Conservation (phyloP, 371 early-diverging fungal species). For the Zopfochytrium polystomum region DNA sequence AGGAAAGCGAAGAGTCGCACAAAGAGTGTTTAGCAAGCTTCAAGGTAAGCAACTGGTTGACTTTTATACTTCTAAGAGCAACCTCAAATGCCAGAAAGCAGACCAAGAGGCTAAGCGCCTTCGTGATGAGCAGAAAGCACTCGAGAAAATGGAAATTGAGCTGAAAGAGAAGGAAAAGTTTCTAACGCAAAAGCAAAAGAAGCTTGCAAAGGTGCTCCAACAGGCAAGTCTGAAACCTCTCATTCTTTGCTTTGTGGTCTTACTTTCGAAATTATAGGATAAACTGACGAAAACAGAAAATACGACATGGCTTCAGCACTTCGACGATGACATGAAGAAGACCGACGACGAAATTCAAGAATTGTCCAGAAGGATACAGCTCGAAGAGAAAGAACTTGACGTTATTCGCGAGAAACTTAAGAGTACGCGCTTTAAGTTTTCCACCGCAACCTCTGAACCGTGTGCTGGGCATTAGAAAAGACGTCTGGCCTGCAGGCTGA, state of each 20-base stretch:
- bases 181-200: constrained; percentile 44
- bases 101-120: constrained; percentile 57
- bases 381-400: constrained; percentile 71
- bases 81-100: constrained; percentile 56
- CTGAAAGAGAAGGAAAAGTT: constrained; percentile 65
- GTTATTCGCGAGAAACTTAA: constrained; percentile 73
- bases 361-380: constrained; percentile 60
- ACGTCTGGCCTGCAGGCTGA: constrained; percentile 24
- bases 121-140: constrained; percentile 59
- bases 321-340: constrained; percentile 32
- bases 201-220: constrained; percentile 33
- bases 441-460: not conserved
- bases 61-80: too few species aligned
- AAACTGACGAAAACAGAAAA: constrained; percentile 22
- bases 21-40: constrained; percentile 10
- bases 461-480: constrained; percentile 38
- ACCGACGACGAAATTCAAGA: constrained; percentile 51
- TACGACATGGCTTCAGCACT: constrained; percentile 39
- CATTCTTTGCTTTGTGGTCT: not conserved
- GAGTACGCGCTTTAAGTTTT: constrained; percentile 41
- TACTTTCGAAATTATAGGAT: constrained; percentile 21
- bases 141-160: constrained; percentile 62
- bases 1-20: constrained; percentile 6
- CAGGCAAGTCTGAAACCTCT: constrained; percentile 16
- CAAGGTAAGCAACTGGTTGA: not conserved